These are phyloP conservation scores for Isoetes taiwanensis DNA, from an alignment of 75 land plant species.

Conservation along the genomic window DNA sequence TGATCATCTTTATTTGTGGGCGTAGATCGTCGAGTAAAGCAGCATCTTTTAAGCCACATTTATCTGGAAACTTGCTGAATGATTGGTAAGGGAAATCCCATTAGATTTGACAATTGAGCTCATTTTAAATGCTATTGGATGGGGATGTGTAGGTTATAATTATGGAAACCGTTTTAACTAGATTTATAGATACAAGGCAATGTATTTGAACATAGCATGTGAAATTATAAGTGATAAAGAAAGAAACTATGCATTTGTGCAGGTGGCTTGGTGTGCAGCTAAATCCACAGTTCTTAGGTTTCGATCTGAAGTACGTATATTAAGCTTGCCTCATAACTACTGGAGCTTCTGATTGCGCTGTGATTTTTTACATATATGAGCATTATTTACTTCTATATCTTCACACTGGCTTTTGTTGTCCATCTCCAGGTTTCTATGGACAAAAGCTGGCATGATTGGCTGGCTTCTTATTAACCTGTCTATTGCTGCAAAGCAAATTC, in stretches of 20 bases:
- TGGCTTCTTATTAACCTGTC: slow-evolving; percentile 91
- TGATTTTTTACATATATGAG: not conserved
- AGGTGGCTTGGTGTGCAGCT: slow-evolving; percentile 33
- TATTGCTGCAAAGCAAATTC: slow-evolving; percentile 54
- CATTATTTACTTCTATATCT: not conserved
- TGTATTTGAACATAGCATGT: too few species aligned
- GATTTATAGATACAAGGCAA: too few species aligned
- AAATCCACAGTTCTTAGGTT: slow-evolving; percentile 20
- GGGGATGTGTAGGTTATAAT: too few species aligned
- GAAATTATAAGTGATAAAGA: too few species aligned
- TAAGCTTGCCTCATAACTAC: not conserved
- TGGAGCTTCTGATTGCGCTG: too few species aligned
- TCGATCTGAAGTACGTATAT: slow-evolving; percentile 22
- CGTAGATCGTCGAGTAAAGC: slow-evolving; percentile 31
- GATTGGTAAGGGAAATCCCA: too few species aligned
- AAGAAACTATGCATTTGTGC: too few species aligned
- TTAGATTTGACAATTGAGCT: too few species aligned
- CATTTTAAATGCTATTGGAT: too few species aligned
- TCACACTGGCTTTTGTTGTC: not conserved
- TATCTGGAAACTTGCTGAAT: slow-evolving; percentile 56
- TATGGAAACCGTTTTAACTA: too few species aligned
- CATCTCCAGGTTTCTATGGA: slow-evolving; percentile 84
- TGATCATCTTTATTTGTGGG: slow-evolving; percentile 41
- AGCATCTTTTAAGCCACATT: slow-evolving; percentile 63
- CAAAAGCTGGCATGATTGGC: slow-evolving; percentile 95